Conservation (phyloP, 306 rosid genomes). For the Vigna angularis region DNA sequence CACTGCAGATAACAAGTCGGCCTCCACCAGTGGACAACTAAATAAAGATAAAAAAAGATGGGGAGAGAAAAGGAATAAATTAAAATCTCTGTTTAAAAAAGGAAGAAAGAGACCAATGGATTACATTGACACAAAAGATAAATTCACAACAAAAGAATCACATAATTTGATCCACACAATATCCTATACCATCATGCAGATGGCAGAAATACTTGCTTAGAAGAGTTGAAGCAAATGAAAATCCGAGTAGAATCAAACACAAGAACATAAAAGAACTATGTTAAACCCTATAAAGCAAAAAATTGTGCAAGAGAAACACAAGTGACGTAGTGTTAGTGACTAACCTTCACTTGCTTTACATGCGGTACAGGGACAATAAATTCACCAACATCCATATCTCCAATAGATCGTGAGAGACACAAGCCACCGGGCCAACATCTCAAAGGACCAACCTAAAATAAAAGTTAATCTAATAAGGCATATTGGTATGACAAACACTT, state of each 20-base stretch:
- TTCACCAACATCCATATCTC: constrained; percentile 97
- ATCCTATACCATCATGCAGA: constrained; percentile 16
- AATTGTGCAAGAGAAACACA: constrained; percentile 31
- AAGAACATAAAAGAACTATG: constrained; percentile 29
- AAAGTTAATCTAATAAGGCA: constrained; percentile 36
- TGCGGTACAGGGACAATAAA: constrained; percentile 95
- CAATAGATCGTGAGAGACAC: constrained; percentile 97
- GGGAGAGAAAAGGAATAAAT: constrained; percentile 13
- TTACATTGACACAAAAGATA: constrained; percentile 17
- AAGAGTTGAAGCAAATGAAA: constrained; percentile 31
- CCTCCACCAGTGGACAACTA: constrained; percentile 96
- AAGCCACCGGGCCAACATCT: constrained; percentile 99
- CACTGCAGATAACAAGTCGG: constrained; percentile 93
- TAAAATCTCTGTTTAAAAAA: neutral
- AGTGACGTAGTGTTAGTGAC: constrained; percentile 53
- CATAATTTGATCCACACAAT: constrained; percentile 35
- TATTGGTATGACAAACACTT: neutral
- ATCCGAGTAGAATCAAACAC: constrained; percentile 1
- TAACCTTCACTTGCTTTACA: constrained; percentile 98
- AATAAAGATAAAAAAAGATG: constrained; percentile 35
- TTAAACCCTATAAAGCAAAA: constrained; percentile 16
- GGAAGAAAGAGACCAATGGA: neutral
- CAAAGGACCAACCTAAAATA: constrained; percentile 87
- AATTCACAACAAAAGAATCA: constrained; percentile 30
- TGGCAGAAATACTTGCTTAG: constrained; percentile 30